Base-by-base conservation (phyloP, 1,284 basidiomycete species). In the Afroboletus lepidellus region DNA sequence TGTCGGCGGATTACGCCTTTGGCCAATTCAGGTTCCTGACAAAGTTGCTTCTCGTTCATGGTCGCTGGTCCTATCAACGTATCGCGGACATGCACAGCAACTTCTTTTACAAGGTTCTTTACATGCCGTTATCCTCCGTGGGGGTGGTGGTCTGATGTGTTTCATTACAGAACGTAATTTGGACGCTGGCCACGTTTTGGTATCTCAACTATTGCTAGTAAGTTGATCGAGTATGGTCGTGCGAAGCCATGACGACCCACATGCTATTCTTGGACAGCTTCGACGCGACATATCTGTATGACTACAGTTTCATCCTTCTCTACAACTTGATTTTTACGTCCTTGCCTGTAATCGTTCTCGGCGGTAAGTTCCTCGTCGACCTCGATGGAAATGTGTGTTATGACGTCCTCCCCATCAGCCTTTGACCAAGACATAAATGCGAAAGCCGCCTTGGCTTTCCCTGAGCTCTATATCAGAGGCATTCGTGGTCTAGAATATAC, bases 1-100 rank as follows among this genome's bases (percentile, higher is more conserved):
- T 98, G 94, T 97, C 94, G 21, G 94, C 96, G 15, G 96, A 98
- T 71, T 98, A 98, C 62, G 95, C 95, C 1, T 95, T 98, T 73
- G 95, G 94, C 2, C 96, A 98, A 67, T 99, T 99, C 77, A 79
- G 95, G 49, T 98, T 89, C 77, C 72, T 98, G 54, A 96, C 94
- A 1, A 92, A 94, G 67, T 74, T 98, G 37, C 77, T 99, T 16
- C 80, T 99, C 53, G 96, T 98, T 4, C 95, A 98, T 65, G 95
- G 95, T 6, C 85, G 94, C 37, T 96, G 95, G 94, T 95, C 92
- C 32, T 98, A 98, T 72, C 87, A 94, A 62, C 90, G 95, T 41
- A 81, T 98, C 38, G 94, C 95, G n/a, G 93, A 97, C 65, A 93
- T 95, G 93, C 92, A 95, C 65, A 89, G 89, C 58, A 96, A 94